Evolutionary conservation across 1,139 yeast genomes (phyloP).

Genomic region (Geotrichum reessii): DNA sequence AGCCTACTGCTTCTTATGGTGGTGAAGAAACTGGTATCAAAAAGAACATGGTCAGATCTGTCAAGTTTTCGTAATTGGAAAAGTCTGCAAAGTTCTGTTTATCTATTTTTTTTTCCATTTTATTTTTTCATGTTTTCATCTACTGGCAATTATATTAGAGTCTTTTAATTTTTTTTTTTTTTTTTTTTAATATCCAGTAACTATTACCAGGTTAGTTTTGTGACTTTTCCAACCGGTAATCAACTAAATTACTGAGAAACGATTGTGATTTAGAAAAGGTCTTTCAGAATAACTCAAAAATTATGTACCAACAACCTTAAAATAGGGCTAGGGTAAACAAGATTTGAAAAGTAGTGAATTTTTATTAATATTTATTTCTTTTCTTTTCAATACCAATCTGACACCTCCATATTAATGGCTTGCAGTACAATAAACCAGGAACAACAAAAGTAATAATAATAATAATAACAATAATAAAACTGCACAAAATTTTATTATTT

Average conservation of each 20-base stretch:
- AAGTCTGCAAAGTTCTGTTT: not conserved
- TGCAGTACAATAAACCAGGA: no score
- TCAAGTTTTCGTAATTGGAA: slow-evolving; percentile 47
- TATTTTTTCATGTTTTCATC: not conserved
- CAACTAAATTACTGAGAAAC: no score
- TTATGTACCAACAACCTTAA: no score
- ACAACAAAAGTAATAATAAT: not conserved
- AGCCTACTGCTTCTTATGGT: slow-evolving; percentile 74
- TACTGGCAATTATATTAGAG: not conserved
- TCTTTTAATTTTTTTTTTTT: not conserved
- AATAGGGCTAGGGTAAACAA: not conserved
- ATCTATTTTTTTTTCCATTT: not conserved
- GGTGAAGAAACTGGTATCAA: slow-evolving; percentile 98
- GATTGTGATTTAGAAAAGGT: no score
- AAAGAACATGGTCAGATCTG: slow-evolving; percentile 82
- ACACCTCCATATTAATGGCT: no score
- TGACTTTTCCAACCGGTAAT: no score
- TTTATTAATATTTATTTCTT: not conserved
- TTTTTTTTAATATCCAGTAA: not conserved
- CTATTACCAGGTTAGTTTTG: no score
- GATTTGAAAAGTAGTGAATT: not conserved
- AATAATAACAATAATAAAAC: not conserved
- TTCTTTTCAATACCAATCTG: not conserved
- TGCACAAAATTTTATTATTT: no score
- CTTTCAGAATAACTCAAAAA: no score